Percentiles rank a stretch among this genome's conserved stretches.
Evolutionary conservation across 345 rosid species (phyloP).

Genomic region (Melaleuca quinquenervia): DNA sequence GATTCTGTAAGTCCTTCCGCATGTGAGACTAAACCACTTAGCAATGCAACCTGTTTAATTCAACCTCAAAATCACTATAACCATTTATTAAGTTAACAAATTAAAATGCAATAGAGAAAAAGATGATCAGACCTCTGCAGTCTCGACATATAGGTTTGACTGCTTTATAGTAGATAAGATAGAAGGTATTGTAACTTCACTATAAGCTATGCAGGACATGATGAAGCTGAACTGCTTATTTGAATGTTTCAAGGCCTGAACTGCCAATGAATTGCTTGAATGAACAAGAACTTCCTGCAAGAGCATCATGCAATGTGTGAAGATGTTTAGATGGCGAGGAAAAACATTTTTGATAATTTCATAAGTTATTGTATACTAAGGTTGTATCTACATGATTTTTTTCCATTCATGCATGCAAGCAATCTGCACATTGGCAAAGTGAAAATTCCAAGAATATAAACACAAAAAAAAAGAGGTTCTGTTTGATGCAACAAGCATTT

Average conservation of each 20-base stretch:
- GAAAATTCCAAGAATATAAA: neutral
- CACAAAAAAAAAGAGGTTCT: neutral
- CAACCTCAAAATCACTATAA: slow-evolving; percentile 8
- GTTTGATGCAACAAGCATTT: neutral
- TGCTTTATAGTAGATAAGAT: slow-evolving; percentile 39
- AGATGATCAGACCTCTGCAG: slow-evolving; percentile 61
- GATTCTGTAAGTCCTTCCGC: slow-evolving; percentile 58
- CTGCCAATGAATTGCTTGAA: slow-evolving; percentile 65
- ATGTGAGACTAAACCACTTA: slow-evolving; percentile 75
- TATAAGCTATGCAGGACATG: slow-evolving; percentile 80
- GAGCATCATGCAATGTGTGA: neutral
- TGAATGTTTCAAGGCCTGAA: slow-evolving; percentile 46
- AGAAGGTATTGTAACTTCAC: slow-evolving; percentile 82
- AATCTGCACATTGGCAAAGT: neutral
- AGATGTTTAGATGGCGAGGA: neutral
- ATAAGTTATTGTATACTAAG: neutral
- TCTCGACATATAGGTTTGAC: slow-evolving; percentile 72
- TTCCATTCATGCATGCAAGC: neutral
- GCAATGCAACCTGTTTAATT: slow-evolving; percentile 54
- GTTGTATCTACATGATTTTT: neutral
- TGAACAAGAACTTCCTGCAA: slow-evolving; percentile 81
- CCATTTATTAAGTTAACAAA: neutral
- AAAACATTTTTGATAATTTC: neutral
- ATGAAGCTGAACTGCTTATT: slow-evolving; percentile 33
- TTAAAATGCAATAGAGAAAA: neutral